phyloP scores from a whole-genome alignment of 1,284 basidiomycete species.

The Ganoderma boninense region DNA sequence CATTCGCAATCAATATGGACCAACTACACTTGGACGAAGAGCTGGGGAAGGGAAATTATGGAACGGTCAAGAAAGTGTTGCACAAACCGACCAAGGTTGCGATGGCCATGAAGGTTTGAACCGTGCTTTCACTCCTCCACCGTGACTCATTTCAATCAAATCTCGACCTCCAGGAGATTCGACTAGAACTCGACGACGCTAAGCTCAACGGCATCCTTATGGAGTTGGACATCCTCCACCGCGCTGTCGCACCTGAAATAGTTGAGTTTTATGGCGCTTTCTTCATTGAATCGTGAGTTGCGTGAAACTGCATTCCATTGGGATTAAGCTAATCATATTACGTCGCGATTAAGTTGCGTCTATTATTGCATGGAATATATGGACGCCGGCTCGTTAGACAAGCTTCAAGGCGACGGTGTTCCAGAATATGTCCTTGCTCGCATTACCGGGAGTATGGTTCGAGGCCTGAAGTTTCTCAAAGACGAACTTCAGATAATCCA shows the following conservation, averaged over 20 bases:
- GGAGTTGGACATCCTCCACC: constrained; percentile 97
- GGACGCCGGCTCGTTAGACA: constrained; percentile 96
- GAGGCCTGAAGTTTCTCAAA: constrained; percentile 95
- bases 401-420: constrained; percentile 75
- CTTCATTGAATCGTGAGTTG: constrained; percentile 93
- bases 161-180: constrained; percentile 81
- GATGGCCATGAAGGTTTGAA: constrained; percentile 98
- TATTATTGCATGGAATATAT: constrained; percentile 99
- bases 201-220: constrained; percentile 98
- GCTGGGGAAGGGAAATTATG: constrained; percentile 96
- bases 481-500: constrained; percentile 98
- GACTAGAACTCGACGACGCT: constrained; percentile 94
- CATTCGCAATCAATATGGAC: constrained; percentile 96
- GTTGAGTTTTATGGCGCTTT: constrained; percentile 99
- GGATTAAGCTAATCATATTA: constrained; percentile 3
- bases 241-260: constrained; percentile 90
- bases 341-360: constrained; percentile 48
- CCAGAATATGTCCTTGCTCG: constrained; percentile 89
- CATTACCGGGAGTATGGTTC: constrained; percentile 86
- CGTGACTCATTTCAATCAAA: not conserved
- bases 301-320: not conserved
- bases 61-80: constrained; percentile 94
- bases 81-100: constrained; percentile 94
- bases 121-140: not conserved
- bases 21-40: constrained; percentile 93